Evolutionary conservation across 768 basidiomycete species (phyloP).

Genomic region (Sarcodon aspratus): DNA sequence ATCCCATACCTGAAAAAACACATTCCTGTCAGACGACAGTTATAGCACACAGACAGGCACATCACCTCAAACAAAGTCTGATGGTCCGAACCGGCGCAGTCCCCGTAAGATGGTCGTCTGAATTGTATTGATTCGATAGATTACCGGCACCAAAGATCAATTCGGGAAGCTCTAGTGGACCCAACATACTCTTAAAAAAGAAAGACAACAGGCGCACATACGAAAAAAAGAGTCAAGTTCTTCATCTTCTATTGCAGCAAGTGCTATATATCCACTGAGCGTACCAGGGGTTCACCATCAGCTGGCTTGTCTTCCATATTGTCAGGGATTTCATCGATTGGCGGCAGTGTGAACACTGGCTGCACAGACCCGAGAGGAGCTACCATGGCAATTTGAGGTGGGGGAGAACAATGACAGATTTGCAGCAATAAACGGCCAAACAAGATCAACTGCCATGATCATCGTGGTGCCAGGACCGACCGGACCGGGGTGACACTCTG

Average conservation of each 20-base stretch:
- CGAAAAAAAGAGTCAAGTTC: background rate
- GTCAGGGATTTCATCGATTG: slow-evolving; percentile 29
- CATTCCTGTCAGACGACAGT: background rate
- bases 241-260: background rate
- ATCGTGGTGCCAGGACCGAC: background rate
- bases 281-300: slow-evolving; percentile 22
- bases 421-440: too few species aligned
- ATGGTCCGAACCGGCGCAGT: slow-evolving; percentile 52
- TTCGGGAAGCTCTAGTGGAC: slow-evolving; percentile 25
- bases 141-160: slow-evolving; percentile 66
- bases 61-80: slow-evolving; percentile 66
- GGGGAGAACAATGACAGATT: background rate
- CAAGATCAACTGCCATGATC: background rate
- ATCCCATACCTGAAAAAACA: slow-evolving; percentile 63
- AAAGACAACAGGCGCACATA: too few species aligned
- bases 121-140: slow-evolving; percentile 59
- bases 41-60: slow-evolving; percentile 1
- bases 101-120: slow-evolving; percentile 43
- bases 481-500: background rate
- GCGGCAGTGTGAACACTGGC: slow-evolving; percentile 26
- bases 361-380: slow-evolving; percentile 29
- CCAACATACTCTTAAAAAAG: slow-evolving; percentile 19
- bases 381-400: slow-evolving; percentile 21
- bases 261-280: slow-evolving; percentile 1
- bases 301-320: slow-evolving; percentile 26